Base-by-base conservation (phyloP, 2,329 filamentous ascomycete species). In the Lecanicillium sp. region DNA sequence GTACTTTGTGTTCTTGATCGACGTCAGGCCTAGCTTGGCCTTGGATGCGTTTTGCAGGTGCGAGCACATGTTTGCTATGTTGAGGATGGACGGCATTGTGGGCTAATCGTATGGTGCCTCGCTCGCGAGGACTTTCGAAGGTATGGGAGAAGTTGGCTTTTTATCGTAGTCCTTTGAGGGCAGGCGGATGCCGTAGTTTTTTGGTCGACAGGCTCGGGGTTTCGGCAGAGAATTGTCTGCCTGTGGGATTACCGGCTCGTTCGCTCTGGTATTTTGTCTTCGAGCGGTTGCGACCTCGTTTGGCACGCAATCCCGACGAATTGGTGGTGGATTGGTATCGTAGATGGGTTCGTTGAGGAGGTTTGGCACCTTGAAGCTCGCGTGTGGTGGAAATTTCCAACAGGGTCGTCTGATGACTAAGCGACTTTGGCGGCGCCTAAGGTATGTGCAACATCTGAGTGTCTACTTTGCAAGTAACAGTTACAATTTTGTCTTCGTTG, bases 21-120 rank as follows among this genome's bases (percentile, higher is more conserved):
- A 94, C 22, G 89, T 95, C 36, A 94, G 71, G 49, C 83, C 85
- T 1, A 96, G 78, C 2, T 83, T 80, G n/a, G 85, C 87, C 54
- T 80, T 80, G 41, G 84, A 84, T 49, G 85, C 86, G 69, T 96
- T 96, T 61, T 92, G 86, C 41, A 96, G 73, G 68, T 95, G 88
- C 49, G 87, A 88, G 72, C 86, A 94, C 65, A 89, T 79, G 69
- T 90, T 70, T 52, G 79, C 74, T 47, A 94, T 74, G 62, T 82
- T 78, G 57, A 76, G 69, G 64, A 95, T 74, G 53, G 61, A 64
- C 5, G 60, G 59, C 61, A 64, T 64, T 46, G 33, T 51, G 49
- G 44, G 32, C 37, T 33, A n/a, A 7, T 17, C 13, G 36, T 14
- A 12, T 19, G 29, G 5, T 30, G 29, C 29, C 34, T 22, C 22